A percentile compares a stretch with the other conserved stretches of the same genome.
Conservation (phyloP, 306 rosid genomes). For the Rosa rugosa region DNA sequence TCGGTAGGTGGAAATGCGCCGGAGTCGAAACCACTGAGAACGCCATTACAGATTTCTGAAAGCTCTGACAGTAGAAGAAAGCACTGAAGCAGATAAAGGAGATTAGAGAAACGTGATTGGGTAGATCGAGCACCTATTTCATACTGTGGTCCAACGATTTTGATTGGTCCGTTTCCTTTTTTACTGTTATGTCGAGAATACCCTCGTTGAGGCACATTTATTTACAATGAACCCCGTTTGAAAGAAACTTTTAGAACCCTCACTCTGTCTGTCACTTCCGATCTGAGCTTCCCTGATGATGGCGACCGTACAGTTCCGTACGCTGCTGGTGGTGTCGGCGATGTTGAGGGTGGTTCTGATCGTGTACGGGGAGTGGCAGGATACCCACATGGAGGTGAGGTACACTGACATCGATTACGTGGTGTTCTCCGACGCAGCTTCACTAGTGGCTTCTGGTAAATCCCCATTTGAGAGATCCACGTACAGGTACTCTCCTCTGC, state of each 20-base stretch:
- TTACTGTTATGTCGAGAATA: not conserved
- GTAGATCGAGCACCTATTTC: not conserved
- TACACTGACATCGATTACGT: slow-evolving; percentile 88
- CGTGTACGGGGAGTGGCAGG: slow-evolving; percentile 94
- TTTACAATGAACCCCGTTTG: not conserved
- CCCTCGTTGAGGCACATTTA: not conserved
- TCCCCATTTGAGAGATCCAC: slow-evolving; percentile 90
- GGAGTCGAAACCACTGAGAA: slow-evolving; percentile 42
- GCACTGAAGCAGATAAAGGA: not conserved
- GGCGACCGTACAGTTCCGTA: slow-evolving; percentile 34
- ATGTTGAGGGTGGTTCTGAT: slow-evolving; percentile 57
- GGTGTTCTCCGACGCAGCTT: slow-evolving; percentile 89
- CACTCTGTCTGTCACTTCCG: no score
- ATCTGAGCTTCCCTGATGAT: not conserved
- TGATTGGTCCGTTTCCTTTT: not conserved
- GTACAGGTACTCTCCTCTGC: slow-evolving; percentile 83
- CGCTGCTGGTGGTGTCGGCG: slow-evolving; percentile 56
- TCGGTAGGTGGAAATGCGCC: slow-evolving; percentile 29
- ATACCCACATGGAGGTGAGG: slow-evolving; percentile 82
- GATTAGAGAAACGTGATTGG: not conserved
- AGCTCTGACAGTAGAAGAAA: not conserved
- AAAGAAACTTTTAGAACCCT: no score
- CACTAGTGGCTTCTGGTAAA: slow-evolving; percentile 68
- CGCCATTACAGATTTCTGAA: slow-evolving; percentile 36
- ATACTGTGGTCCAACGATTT: not conserved